Evolutionary conservation across 164 flowering plant species (phyloP), one percentile per base, ranked within the genome.

Genomic region (Berberis thunbergii): DNA sequence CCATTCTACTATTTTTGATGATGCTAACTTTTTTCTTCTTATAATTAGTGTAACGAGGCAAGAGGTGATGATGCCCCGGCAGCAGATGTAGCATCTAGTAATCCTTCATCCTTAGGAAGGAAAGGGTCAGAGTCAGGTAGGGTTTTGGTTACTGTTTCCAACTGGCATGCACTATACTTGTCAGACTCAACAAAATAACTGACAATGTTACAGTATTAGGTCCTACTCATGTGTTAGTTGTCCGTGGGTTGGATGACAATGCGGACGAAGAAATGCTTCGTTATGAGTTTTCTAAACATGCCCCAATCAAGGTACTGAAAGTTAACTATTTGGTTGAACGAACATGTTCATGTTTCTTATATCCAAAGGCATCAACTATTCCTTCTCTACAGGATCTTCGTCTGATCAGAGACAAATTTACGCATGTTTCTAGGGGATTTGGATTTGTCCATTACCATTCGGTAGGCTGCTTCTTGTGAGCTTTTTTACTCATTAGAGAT

Each of bases 211-310:
- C 59, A 26, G 67, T 64, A 45, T 58, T 75, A 95, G 99, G 97
- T 67, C 99, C 97, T 45, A 88, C 97, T 13, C 97, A 95, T 83
- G 99, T 95, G 44, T 73, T 95, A 76, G 99, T 91, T 74, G 94
- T 91, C 49, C 90, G 97, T 66, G 99, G 99, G 54, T 81, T 95
- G 88, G 99, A 95, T 81, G 97, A 91, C 66, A 89, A 91, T 86
- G 97, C 97, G 56, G 99, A 95, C 81, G 99, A 95, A 71, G 99
- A 91, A 69, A 91, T 91, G 99, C 86, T 95, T 69, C 97, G 99
- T 1, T 95, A 95, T 74, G 99, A 95, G 66, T 95, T 95, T 71
- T 89, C 97, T 40, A 95, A 95, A 75, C 97, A 89, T 83, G 94
- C 97, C 78, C 89, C 99, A 45, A 82, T 91, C 38, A 95, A 95